These are phyloP conservation scores for Paradendryphiella salina DNA, from an alignment of 2,329 filamentous ascomycete species.

Conservation along the genomic window DNA sequence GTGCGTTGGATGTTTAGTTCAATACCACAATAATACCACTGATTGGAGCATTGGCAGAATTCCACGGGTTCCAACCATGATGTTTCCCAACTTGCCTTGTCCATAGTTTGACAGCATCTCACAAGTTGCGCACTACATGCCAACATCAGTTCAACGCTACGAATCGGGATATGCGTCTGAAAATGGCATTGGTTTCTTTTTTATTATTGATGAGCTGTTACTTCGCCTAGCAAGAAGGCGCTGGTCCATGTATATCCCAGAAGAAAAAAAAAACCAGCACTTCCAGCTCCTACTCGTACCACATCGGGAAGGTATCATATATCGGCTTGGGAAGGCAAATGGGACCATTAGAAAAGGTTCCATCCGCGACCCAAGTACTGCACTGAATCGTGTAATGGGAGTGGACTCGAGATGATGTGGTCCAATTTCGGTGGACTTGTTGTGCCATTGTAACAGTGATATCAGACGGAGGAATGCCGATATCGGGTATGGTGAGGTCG, in stretches of 20 bases:
- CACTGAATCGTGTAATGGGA: conserved; percentile 11
- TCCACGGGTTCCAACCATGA: too few species aligned
- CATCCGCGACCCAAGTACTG: conserved; percentile 14
- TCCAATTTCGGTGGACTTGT: conserved; percentile 22
- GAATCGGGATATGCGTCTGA: too few species aligned
- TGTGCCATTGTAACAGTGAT: conserved; percentile 30
- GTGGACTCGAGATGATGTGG: conserved; percentile 17
- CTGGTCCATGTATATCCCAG: conserved; percentile 12
- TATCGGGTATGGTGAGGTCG: conserved; percentile 29
- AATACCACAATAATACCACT: not conserved
- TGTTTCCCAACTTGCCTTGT: too few species aligned
- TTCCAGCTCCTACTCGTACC: conserved; percentile 7
- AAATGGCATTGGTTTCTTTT: conserved; percentile 3
- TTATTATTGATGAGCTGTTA: conserved; percentile 15
- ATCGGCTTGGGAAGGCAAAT: conserved; percentile 11
- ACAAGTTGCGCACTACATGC: too few species aligned
- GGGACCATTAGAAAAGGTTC: conserved; percentile 1
- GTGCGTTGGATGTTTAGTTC: not conserved
- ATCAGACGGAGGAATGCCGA: conserved; percentile 24
- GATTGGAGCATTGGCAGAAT: not conserved
- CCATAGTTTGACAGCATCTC: too few species aligned
- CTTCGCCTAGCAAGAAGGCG: conserved; percentile 2
- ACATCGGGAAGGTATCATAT: conserved; percentile 22
- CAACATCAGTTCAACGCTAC: too few species aligned
- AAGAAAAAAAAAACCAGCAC: conserved; percentile 5